Percentiles rank a stretch among this genome's conserved stretches.
These are phyloP conservation scores for Miscanthus sacchariflorus DNA, from an alignment of 202 grass and related monocot species.

Conservation along the genomic window DNA sequence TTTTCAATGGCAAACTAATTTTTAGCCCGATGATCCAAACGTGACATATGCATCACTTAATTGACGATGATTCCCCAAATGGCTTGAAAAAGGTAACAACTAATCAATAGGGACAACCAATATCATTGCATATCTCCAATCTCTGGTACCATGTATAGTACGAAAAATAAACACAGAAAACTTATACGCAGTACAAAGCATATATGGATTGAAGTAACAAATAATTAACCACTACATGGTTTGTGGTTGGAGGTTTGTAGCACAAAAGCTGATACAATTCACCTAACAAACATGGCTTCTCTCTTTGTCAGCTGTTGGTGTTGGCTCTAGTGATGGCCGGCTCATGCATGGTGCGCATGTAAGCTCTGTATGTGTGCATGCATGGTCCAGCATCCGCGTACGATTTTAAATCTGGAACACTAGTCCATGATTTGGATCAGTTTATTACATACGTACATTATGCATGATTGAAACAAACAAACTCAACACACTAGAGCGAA, in stretches of 20 bases:
- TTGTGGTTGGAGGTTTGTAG: neutral
- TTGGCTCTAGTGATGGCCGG: neutral
- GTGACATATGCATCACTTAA: too few relatives aligned
- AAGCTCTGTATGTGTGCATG: neutral
- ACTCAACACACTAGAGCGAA: too few relatives aligned
- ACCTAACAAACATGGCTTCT: constrained; percentile 12
- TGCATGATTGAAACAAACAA: too few relatives aligned
- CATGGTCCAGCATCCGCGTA: neutral
- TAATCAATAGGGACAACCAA: too few relatives aligned
- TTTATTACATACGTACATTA: too few relatives aligned
- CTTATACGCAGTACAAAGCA: neutral
- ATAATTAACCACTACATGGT: neutral
- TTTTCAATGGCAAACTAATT: too few relatives aligned
- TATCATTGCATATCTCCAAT: too few relatives aligned
- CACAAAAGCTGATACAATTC: neutral
- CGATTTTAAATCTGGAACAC: neutral
- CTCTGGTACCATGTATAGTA: neutral
- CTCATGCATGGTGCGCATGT: neutral
- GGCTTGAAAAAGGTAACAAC: too few relatives aligned
- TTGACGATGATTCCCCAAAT: too few relatives aligned
- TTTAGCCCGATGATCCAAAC: too few relatives aligned
- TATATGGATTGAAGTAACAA: neutral
- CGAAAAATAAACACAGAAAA: neutral
- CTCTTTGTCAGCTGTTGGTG: neutral
- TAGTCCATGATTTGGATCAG: neutral